Conservation (phyloP, 768 basidiomycete species). For the Filobasidium wieringae region DNA sequence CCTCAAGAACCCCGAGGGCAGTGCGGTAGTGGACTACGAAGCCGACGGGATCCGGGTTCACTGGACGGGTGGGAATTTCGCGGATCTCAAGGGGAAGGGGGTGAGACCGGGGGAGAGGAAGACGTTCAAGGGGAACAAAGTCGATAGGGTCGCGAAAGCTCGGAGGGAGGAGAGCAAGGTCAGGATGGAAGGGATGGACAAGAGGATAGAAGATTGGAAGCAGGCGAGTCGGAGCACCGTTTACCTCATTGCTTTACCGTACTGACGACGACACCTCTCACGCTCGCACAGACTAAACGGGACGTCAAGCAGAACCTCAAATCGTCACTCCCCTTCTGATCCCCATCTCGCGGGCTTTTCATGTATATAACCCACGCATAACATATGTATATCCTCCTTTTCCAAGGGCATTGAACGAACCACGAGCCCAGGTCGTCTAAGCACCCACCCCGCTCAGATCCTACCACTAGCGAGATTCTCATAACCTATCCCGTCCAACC, state of each 20-base stretch:
- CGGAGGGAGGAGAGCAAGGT: background rate
- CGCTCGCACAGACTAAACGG: background rate
- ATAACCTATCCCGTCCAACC: background rate
- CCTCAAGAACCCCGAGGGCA: background rate
- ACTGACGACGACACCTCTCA: background rate
- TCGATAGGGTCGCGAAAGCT: background rate
- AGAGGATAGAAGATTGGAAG: background rate
- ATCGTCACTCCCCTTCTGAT: background rate
- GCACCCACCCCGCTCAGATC: background rate
- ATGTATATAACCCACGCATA: too few relatives aligned
- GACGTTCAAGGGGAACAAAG: background rate
- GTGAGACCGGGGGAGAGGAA: background rate
- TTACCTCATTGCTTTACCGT: background rate
- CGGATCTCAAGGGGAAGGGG: background rate
- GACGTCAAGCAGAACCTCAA: conserved; percentile 1
- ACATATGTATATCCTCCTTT: too few relatives aligned
- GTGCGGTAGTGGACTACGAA: background rate
- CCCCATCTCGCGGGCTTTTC: too few relatives aligned
- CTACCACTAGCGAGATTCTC: background rate
- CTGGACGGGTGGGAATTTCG: background rate
- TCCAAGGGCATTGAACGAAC: too few relatives aligned
- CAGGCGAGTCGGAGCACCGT: background rate
- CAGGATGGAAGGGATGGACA: background rate
- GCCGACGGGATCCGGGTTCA: background rate
- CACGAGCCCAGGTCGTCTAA: too few relatives aligned